Base-by-base conservation (phyloP, 352 stramenopile species). In the Saprolegnia diclina region DNA sequence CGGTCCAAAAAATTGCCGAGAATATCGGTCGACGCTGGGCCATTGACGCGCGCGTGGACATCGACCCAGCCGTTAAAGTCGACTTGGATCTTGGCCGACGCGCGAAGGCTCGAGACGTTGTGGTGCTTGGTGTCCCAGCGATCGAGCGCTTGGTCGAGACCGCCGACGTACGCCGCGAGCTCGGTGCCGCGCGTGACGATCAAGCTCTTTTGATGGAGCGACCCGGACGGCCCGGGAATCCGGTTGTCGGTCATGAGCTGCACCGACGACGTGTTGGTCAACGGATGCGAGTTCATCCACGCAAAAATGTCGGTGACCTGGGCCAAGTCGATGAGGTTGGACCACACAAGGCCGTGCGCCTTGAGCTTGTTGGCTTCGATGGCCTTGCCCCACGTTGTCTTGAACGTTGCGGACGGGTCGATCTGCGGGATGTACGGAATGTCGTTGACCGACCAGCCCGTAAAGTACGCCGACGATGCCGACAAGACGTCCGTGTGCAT, bases 141-240 rank as follows among this genome's bases (percentile, higher is more conserved):
- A 35, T 88, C 82, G 16, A 75, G 73, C 10, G 77, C 83, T 24
- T 88, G 45, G 56, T 90, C 82, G 29, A 89, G 67, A 5, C 80
- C 82, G 19, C 82, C 82, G 2, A 89, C 64, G 48, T 81, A 87
- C 3, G 77, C 52, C 24, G 35, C 13, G 11, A 59, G 52, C 7
- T 59, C 52, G 1, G 24, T 24, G 16, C 24, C 24, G 11, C 16
- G 13, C 78, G 10, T 79, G 13, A 90, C 63, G 22, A 89, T 74
- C n/a, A 91, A 68, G 16, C 80, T 85, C 59, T 91, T 90, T 66
- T 91, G 82, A 57, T 91, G 82, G 26, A 89, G 81, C 45, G 83
- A 84, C 32, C 79, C 84, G 45, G 80, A 84, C 6, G 70, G 45
- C 46, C 83, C 73, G 10, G 83, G 81, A 64, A 91, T 64, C 29